Evolutionary conservation across 1,284 basidiomycete genomes (phyloP).

Genomic region (Apiotrichum akiyoshidainum): DNA sequence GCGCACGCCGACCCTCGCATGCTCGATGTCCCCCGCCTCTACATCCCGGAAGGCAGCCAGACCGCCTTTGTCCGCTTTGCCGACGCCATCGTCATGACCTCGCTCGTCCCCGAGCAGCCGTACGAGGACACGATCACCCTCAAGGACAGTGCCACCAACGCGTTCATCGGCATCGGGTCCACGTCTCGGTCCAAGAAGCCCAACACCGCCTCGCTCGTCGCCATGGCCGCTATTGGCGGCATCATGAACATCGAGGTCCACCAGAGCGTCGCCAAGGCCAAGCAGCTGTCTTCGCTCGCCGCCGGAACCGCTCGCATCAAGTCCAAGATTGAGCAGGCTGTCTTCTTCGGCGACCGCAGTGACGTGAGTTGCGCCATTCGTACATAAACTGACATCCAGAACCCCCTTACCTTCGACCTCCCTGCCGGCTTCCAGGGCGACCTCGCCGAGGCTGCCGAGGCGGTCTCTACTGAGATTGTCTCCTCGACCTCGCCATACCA

Average conservation of each 20-base stretch:
- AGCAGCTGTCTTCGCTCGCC: conserved; percentile 15
- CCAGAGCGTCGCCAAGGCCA: conserved; percentile 16
- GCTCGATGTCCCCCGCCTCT: conserved; percentile 46
- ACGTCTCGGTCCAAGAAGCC: not conserved
- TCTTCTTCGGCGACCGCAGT: conserved; percentile 55
- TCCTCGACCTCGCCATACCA: conserved; percentile 62
- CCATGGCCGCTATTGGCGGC: conserved; percentile 43
- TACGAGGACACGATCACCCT: conserved; percentile 47
- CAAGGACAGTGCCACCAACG: conserved; percentile 40
- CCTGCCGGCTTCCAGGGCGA: conserved; percentile 51
- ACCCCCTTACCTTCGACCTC: conserved; percentile 56
- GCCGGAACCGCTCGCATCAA: conserved; percentile 49
- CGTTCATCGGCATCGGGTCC: conserved; percentile 41
- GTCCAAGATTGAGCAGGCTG: conserved; percentile 56
- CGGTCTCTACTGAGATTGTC: conserved; percentile 53
- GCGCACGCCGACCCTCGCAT: conserved; percentile 49
- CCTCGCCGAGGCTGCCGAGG: conserved; percentile 53
- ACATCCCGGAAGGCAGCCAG: conserved; percentile 33
- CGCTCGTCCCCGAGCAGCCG: conserved; percentile 29
- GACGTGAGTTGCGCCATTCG: conserved; percentile 27
- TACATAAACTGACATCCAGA: conserved; percentile 34
- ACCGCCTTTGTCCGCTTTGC: conserved; percentile 50
- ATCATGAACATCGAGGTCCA: conserved; percentile 41
- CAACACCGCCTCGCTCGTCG: conserved; percentile 26
- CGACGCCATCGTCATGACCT: conserved; percentile 46